Conservation (phyloP, 306 rosid species). For the Vigna hirtella region DNA sequence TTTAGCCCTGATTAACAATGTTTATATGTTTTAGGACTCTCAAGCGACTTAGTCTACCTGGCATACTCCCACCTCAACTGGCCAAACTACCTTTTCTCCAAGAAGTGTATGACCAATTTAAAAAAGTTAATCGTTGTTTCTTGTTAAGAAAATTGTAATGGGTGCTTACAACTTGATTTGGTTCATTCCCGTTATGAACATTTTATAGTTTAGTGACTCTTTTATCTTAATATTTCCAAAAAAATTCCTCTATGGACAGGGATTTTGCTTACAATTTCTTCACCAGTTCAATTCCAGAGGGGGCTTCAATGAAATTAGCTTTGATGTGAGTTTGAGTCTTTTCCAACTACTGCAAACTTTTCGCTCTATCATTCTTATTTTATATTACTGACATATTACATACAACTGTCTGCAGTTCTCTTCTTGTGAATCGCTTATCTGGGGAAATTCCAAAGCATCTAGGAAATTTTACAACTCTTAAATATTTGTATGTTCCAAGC, state of each 20-base stretch:
- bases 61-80: constrained; percentile 50
- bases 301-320: constrained; percentile 63
- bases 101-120: constrained; percentile 47
- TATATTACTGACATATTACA: constrained; percentile 34
- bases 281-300: constrained; percentile 67
- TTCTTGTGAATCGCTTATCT: constrained; percentile 73
- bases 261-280: constrained; percentile 74
- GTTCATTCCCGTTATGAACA: not conserved
- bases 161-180: constrained; percentile 12
- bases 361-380: constrained; percentile 28
- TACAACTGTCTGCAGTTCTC: constrained; percentile 59
- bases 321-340: constrained; percentile 53
- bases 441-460: constrained; percentile 71
- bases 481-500: constrained; percentile 58
- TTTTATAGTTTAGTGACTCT: constrained; percentile 17
- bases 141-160: not conserved
- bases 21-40: constrained; percentile 40
- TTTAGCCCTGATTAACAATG: constrained; percentile 20
- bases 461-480: constrained; percentile 69
- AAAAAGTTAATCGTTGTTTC: constrained; percentile 31
- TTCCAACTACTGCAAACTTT: constrained; percentile 9
- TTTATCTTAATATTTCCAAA: constrained; percentile 3
- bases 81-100: constrained; percentile 41
- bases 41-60: constrained; percentile 49
- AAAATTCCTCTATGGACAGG: constrained; percentile 38